Evolutionary conservation across 2,329 filamentous ascomycete species (phyloP).

Genomic region (Verticillium nubilum): DNA sequence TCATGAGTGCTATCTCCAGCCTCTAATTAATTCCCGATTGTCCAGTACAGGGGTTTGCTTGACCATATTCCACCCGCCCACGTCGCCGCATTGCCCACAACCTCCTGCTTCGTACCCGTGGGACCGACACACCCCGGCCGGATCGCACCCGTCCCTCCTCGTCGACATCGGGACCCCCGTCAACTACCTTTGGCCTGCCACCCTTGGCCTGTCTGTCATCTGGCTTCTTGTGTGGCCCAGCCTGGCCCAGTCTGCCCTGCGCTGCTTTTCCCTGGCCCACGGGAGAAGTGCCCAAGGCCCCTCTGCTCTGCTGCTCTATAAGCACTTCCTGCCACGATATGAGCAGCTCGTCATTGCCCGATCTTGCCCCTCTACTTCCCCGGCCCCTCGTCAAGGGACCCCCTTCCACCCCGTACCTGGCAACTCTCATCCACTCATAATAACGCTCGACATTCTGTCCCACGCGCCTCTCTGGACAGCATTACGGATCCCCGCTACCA

Average conservation of each 20-base stretch:
- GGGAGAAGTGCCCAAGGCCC: background rate
- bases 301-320: background rate
- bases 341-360: constrained; percentile 3
- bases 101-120: background rate
- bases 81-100: background rate
- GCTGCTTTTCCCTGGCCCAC: background rate
- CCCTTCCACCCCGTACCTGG: constrained; percentile 1
- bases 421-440: constrained; percentile 1
- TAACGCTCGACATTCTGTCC: background rate
- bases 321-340: background rate
- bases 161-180: background rate
- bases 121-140: constrained; percentile 1
- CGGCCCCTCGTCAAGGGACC: background rate
- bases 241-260: background rate
- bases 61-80: background rate
- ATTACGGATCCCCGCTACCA: background rate
- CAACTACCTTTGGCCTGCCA: constrained; percentile 1
- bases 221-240: background rate
- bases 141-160: constrained; percentile 3
- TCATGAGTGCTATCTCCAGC: background rate
- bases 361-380: constrained; percentile 1
- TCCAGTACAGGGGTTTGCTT: background rate
- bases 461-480: background rate
- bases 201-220: constrained; percentile 4
- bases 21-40: background rate